Conservation (phyloP, 2,329 filamentous ascomycete species). For the Venturia oleaginea region DNA sequence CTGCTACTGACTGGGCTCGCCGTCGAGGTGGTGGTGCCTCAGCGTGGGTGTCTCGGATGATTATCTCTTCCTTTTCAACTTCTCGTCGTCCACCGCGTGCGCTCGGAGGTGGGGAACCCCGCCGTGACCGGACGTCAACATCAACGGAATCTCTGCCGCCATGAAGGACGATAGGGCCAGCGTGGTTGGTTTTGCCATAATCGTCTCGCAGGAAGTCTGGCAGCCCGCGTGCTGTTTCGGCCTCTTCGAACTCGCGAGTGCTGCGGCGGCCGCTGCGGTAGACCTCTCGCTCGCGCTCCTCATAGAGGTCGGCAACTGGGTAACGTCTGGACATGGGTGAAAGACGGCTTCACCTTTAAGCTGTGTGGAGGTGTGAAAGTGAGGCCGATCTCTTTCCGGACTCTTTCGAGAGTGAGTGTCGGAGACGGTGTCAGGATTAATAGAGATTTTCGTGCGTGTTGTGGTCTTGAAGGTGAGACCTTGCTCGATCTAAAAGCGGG, state of each 20-base stretch:
- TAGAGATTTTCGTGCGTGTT: slow-evolving; percentile 5
- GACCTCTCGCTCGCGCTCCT: slow-evolving; percentile 42
- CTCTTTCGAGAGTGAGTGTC: neutral
- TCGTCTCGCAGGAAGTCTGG: slow-evolving; percentile 44
- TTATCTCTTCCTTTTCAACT: slow-evolving; percentile 26
- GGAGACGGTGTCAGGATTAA: neutral
- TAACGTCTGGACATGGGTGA: slow-evolving; percentile 34
- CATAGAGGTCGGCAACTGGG: slow-evolving; percentile 38
- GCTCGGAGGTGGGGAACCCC: slow-evolving; percentile 12
- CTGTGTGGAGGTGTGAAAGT: neutral
- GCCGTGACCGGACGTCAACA: neutral
- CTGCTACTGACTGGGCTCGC: slow-evolving; percentile 7
- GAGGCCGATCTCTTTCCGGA: neutral
- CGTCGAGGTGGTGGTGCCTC: slow-evolving; percentile 19
- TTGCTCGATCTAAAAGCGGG: slow-evolving; percentile 4
- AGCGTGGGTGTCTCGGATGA: slow-evolving; percentile 20
- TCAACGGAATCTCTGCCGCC: slow-evolving; percentile 22
- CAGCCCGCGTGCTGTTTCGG: slow-evolving; percentile 33
- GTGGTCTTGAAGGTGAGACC: neutral
- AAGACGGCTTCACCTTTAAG: neutral
- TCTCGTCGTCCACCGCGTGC: slow-evolving; percentile 24
- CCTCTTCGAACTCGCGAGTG: slow-evolving; percentile 39
- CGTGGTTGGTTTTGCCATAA: slow-evolving; percentile 33
- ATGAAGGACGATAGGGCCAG: slow-evolving; percentile 37
- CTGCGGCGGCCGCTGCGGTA: slow-evolving; percentile 32